These are phyloP conservation scores for Russula emetica DNA, from an alignment of 768 basidiomycete genomes.

Conservation along the genomic window DNA sequence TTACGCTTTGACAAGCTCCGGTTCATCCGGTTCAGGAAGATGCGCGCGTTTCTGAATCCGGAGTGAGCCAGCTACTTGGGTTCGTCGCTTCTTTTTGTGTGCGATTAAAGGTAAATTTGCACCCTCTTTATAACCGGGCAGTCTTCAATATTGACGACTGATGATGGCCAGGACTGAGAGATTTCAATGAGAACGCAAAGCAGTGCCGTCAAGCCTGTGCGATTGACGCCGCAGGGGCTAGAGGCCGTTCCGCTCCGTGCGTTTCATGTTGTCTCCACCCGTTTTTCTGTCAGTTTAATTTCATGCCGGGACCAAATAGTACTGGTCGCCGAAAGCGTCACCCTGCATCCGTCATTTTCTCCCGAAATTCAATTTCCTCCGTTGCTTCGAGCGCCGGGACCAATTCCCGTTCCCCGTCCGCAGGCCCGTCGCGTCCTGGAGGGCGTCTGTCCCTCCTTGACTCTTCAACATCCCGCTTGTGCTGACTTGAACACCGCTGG, in stretches of 20 bases:
- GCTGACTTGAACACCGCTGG: constrained; percentile 12
- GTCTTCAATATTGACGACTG: neutral
- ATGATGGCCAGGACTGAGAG: neutral
- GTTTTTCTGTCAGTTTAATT: constrained; percentile 5
- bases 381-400: constrained; percentile 21
- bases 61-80: constrained; percentile 4
- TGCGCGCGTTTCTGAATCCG: neutral
- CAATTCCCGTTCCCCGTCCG: constrained; percentile 14
- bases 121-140: constrained; percentile 7
- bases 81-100: constrained; percentile 16
- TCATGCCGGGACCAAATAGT: constrained; percentile 27
- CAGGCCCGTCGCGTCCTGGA: constrained; percentile 10
- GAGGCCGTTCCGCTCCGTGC: constrained; percentile 24
- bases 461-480: constrained; percentile 19
- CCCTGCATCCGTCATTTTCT: constrained; percentile 23
- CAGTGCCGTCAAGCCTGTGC: neutral
- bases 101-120: constrained; percentile 25
- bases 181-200: neutral
- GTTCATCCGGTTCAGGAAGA: constrained; percentile 13
- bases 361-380: constrained; percentile 26
- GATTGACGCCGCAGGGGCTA: constrained; percentile 1
- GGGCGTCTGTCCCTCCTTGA: constrained; percentile 8
- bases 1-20: constrained; percentile 7
- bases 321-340: constrained; percentile 26
- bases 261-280: constrained; percentile 17